Evolutionary conservation across 2,329 filamentous ascomycete species (phyloP), one percentile per base, ranked within the genome.

Genomic region (Huntiella moniliformis): DNA sequence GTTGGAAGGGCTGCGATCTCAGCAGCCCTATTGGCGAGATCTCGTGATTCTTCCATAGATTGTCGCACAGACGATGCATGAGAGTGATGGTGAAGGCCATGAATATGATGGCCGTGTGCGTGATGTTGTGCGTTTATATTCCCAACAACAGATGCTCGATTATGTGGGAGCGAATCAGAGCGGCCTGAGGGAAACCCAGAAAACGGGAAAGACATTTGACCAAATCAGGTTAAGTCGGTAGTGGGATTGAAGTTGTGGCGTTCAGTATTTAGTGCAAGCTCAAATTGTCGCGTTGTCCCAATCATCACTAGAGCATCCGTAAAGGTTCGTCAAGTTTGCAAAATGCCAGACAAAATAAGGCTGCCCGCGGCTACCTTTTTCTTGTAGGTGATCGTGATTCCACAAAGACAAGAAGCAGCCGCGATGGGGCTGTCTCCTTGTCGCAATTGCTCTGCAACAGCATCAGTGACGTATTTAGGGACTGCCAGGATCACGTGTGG

Each of bases 31-130:
- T 32, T 17, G 5, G 37, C 38, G 5, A 16, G 47, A 63, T 62
- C 60, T 39, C 55, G 61, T 72, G 80, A 85, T 56, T 75, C 82
- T 16, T 50, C 41, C 11, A 12, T 38, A 5, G 41, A 39, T 11
- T 31, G 44, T 31, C 38, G 44, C 41, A 42, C 17, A 32, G 37
- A 42, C 8, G 44, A 42, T 28, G 38, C 16, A 43, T 50, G 48
- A 4, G 48, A 40, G 28, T 31, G 39, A 22, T 42, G 32, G 13
- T 50, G 40, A 13, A 31, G 15, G 31, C 43, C 38, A 22, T 48
- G 31, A 4, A 17, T n/a, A 13, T 48, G 31, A 11, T 45, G 42
- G 12, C 22, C 22, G 10, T 28, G 22, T 6, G 22, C 22, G 22
- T 38, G 28, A 17, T 41, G 42, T 34, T 17, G 28, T 34, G 36